phyloP scores from a whole-genome alignment of 2,329 filamentous ascomycete genomes.

The Curvularia eragrostidis region DNA sequence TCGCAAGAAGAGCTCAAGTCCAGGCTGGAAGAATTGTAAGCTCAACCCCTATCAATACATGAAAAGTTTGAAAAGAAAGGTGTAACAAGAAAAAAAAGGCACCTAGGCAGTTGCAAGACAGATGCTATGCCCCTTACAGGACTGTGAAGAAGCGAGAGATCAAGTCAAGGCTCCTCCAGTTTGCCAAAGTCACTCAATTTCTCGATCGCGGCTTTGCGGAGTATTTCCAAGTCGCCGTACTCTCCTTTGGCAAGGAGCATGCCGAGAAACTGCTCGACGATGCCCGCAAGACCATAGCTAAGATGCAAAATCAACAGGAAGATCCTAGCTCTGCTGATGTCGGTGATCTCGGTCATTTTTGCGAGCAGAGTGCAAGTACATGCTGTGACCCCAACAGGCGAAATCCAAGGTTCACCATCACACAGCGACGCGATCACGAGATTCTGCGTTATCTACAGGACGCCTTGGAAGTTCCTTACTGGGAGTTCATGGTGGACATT shows the following conservation, averaged over 20 bases:
- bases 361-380: background rate
- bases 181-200: background rate
- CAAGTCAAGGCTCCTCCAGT: background rate
- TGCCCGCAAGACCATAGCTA: background rate
- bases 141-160: background rate
- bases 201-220: background rate
- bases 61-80: background rate
- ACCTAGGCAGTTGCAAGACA: background rate
- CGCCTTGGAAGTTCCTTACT: background rate
- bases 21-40: background rate
- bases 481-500: background rate
- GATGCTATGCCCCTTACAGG: background rate
- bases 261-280: background rate
- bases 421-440: background rate
- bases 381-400: background rate
- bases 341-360: background rate
- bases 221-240: background rate
- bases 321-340: background rate
- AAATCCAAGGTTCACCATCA: background rate
- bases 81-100: background rate
- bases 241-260: background rate
- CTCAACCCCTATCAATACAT: background rate
- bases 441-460: constrained; percentile 1
- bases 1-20: background rate
- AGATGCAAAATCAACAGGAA: background rate